Conservation (phyloP, 73 alveolate genomes). For the Breviolum minutum region DNA sequence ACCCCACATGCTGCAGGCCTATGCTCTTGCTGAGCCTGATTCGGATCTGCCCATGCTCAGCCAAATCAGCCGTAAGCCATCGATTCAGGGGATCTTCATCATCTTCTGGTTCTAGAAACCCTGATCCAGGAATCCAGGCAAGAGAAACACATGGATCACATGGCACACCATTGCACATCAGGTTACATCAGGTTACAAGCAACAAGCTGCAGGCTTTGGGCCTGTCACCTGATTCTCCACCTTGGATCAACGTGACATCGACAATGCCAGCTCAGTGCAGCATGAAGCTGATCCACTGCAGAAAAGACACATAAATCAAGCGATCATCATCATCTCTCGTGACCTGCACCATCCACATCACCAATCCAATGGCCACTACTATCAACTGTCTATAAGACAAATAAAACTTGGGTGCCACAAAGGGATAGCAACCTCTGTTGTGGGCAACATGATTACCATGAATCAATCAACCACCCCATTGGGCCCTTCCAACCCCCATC, state of each 20-base stretch:
- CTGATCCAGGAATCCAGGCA: not conserved
- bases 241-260: not conserved
- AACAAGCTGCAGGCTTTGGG: not conserved
- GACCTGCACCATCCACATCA: not conserved
- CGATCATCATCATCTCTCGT: slow-evolving; percentile 56
- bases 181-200: not conserved
- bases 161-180: not conserved
- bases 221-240: slow-evolving; percentile 66
- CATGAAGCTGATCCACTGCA: no score
- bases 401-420: no score
- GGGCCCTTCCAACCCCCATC: not conserved
- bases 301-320: slow-evolving; percentile 40
- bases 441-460: no score
- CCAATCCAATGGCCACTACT: no score
- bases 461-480: not conserved
- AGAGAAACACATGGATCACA: not conserved
- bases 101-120: slow-evolving; percentile 76
- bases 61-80: slow-evolving; percentile 82
- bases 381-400: no score
- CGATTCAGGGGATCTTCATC: slow-evolving; percentile 70
- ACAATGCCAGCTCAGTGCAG: not conserved
- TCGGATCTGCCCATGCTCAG: slow-evolving; percentile 84
- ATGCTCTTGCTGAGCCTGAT: slow-evolving; percentile 81
- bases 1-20: slow-evolving; percentile 12
- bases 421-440: not conserved